Conservation (phyloP, 73 alveolate genomes). For the Paramecium primaurelia region DNA sequence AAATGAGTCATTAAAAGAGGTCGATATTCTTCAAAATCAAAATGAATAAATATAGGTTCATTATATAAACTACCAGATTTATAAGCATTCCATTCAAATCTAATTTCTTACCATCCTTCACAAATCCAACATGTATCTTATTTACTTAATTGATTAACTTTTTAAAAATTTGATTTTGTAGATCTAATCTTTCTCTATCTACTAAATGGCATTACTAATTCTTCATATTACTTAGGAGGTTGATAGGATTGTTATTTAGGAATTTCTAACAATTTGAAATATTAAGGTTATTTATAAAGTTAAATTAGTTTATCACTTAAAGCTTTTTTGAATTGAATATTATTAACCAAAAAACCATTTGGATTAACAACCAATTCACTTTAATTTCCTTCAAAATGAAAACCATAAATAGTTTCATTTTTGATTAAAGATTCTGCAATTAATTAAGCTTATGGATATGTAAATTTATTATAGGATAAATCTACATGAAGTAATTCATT, state of each 20-base stretch:
- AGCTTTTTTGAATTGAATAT: neutral
- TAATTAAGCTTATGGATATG: neutral
- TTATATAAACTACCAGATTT: slow-evolving; percentile 66
- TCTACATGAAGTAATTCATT: slow-evolving; percentile 45
- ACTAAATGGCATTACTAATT: neutral
- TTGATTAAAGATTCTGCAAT: slow-evolving; percentile 27
- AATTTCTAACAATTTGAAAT: neutral
- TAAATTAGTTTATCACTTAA: neutral
- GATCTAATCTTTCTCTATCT: slow-evolving; percentile 3
- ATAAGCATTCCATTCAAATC: slow-evolving; percentile 76
- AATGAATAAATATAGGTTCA: slow-evolving; percentile 70
- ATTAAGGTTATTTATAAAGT: neutral
- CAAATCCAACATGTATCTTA: slow-evolving; percentile 88
- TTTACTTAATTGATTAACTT: neutral
- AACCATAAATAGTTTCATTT: slow-evolving; percentile 52
- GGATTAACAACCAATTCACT: neutral
- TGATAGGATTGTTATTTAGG: neutral
- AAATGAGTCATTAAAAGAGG: slow-evolving; percentile 63
- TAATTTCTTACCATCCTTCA: slow-evolving; percentile 93
- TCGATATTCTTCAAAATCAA: slow-evolving; percentile 74
- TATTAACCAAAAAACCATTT: neutral
- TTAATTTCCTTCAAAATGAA: slow-evolving; percentile 49
- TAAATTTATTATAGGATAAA: slow-evolving; percentile 48
- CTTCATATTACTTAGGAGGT: slow-evolving; percentile 34
- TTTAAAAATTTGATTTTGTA: neutral